These are phyloP conservation scores for Saccharomyces hybrid DNA, from an alignment of 1,139 yeast species.

Conservation along the genomic window DNA sequence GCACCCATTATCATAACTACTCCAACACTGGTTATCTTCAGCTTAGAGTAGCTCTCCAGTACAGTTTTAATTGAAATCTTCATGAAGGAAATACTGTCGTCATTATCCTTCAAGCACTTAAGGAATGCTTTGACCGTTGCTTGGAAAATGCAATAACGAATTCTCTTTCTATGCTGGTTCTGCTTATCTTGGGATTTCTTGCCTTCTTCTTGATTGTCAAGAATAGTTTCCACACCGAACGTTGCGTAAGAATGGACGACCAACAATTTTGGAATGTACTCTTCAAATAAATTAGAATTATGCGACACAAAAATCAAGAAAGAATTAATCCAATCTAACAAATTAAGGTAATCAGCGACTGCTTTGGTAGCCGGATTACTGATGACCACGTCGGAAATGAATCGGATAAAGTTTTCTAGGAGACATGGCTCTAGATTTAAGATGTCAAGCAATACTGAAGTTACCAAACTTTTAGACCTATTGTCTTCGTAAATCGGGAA, in stretches of 20 bases:
- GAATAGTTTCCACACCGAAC: slow-evolving; percentile 17
- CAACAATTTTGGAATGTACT: slow-evolving; percentile 13
- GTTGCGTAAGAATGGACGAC: slow-evolving; percentile 22
- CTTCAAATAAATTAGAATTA: slow-evolving; percentile 11
- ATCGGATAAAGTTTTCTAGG: slow-evolving; percentile 36
- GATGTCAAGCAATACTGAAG: slow-evolving; percentile 36
- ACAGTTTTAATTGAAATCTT: slow-evolving; percentile 9
- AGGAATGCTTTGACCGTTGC: slow-evolving; percentile 32
- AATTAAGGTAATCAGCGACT: slow-evolving; percentile 24
- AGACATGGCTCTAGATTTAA: slow-evolving; percentile 33
- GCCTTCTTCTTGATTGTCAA: slow-evolving; percentile 24
- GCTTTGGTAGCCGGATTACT: slow-evolving; percentile 24
- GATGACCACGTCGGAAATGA: slow-evolving; percentile 33
- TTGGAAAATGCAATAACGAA: slow-evolving; percentile 39
- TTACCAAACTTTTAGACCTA: slow-evolving; percentile 39
- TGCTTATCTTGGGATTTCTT: slow-evolving; percentile 18
- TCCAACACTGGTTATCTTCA: slow-evolving; percentile 28
- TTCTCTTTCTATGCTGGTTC: slow-evolving; percentile 43
- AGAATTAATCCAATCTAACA: slow-evolving; percentile 27
- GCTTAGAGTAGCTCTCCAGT: slow-evolving; percentile 11
- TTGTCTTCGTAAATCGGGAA: slow-evolving; percentile 40
- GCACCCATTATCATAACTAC: slow-evolving; percentile 36
- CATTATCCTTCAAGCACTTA: slow-evolving; percentile 13
- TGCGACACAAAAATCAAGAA: slow-evolving; percentile 15
- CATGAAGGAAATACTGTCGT: slow-evolving; percentile 7